Percentiles rank a stretch among this genome's conserved stretches.
These are phyloP conservation scores for Bidens hawaiensis DNA, from an alignment of 140 eudicot genomes.

Conservation along the genomic window DNA sequence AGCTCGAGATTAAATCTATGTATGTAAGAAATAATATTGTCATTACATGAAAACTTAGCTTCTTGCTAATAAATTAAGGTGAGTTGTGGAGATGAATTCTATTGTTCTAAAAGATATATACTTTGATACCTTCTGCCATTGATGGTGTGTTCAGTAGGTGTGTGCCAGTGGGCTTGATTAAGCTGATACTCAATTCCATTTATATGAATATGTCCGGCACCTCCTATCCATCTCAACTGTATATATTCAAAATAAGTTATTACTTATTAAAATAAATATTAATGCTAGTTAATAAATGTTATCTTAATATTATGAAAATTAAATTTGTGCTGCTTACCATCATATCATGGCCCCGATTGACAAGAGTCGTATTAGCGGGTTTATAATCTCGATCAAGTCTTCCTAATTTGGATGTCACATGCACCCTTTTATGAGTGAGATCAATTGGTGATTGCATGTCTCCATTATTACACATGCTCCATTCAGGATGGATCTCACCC, in stretches of 20 bases:
- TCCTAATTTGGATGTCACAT: constrained; percentile 36
- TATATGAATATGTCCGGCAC: constrained; percentile 49
- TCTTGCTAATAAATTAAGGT: too few species aligned
- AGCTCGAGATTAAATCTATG: constrained; percentile 53
- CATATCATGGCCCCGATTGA: constrained; percentile 65
- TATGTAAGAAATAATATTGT: neutral
- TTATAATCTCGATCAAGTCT: constrained; percentile 40
- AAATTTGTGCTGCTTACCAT: constrained; percentile 31
- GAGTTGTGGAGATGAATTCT: neutral
- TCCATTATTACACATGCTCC: constrained; percentile 54
- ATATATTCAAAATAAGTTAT: neutral
- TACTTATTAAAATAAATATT: neutral
- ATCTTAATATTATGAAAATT: neutral
- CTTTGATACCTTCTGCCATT: constrained; percentile 61
- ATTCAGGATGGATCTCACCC: constrained; percentile 57
- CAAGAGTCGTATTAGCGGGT: constrained; percentile 45
- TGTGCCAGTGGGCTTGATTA: constrained; percentile 71
- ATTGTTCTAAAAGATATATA: too few species aligned
- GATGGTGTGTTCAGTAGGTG: constrained; percentile 70
- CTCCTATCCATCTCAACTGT: constrained; percentile 48
- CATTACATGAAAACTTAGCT: neutral
- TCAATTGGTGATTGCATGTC: constrained; percentile 65
- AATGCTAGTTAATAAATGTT: neutral
- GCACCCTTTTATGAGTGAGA: constrained; percentile 41
- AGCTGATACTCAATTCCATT: constrained; percentile 51